These are phyloP conservation scores for Aspergillus sp. DNA, from an alignment of 2,329 filamentous ascomycete genomes.

Conservation along the genomic window DNA sequence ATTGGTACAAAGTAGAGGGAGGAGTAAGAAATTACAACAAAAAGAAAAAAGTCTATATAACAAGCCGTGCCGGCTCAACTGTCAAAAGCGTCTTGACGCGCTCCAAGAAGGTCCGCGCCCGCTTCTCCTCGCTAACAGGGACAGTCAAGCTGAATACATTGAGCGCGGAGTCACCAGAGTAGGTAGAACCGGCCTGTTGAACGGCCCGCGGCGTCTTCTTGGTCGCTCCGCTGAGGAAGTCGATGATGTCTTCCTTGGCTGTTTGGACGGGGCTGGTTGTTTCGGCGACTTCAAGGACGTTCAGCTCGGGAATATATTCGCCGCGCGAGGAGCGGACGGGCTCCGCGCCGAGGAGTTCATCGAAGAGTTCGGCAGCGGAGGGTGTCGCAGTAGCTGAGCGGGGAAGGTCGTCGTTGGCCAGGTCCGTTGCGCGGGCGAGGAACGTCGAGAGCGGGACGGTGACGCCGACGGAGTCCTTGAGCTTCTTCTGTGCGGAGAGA, in stretches of 20 bases:
- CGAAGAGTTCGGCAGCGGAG: constrained; percentile 81
- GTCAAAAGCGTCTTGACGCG: constrained; percentile 84
- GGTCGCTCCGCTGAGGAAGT: constrained; percentile 65
- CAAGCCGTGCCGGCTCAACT: constrained; percentile 74
- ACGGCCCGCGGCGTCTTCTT: constrained; percentile 37
- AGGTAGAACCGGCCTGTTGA: neutral
- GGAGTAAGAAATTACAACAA: neutral
- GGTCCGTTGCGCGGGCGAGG: constrained; percentile 78
- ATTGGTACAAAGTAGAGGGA: constrained; percentile 9
- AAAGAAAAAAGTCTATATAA: constrained; percentile 50
- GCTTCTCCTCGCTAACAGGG: constrained; percentile 76
- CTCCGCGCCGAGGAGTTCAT: constrained; percentile 74
- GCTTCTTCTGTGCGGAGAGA: constrained; percentile 76
- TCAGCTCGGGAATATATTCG: constrained; percentile 74
- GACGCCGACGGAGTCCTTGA: constrained; percentile 77
- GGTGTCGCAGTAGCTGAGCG: constrained; percentile 66
- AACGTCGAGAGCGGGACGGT: constrained; percentile 85
- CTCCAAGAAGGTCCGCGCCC: constrained; percentile 81
- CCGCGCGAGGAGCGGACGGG: constrained; percentile 56
- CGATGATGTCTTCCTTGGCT: constrained; percentile 76
- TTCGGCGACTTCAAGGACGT: constrained; percentile 47
- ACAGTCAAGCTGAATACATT: constrained; percentile 86
- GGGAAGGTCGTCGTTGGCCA: constrained; percentile 88
- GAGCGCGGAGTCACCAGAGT: constrained; percentile 49
- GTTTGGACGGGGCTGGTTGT: constrained; percentile 41